Evolutionary conservation across 257 asterid genomes (phyloP).

Genomic region (Lycium ferocissimum): DNA sequence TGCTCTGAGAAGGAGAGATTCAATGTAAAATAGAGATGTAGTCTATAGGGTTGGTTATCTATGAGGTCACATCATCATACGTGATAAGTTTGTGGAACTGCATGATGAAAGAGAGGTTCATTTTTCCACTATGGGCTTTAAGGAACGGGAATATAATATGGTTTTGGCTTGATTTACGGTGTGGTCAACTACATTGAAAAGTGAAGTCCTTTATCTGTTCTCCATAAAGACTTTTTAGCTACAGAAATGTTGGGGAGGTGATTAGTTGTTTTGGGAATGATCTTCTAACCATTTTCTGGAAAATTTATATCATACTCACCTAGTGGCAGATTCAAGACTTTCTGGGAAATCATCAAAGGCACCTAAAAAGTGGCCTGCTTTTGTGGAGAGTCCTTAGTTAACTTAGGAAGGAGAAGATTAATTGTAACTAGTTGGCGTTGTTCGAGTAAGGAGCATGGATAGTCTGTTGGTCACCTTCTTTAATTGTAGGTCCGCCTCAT

Average conservation of each 20-base stretch:
- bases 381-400: neutral
- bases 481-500: slow-evolving; percentile 4
- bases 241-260: neutral
- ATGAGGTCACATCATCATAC: slow-evolving; percentile 16
- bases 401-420: slow-evolving; percentile 18
- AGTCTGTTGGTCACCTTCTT: slow-evolving; percentile 11
- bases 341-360: neutral
- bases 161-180: slow-evolving; percentile 23
- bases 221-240: neutral
- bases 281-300: neutral
- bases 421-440: neutral
- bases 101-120: neutral
- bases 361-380: slow-evolving; percentile 5
- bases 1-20: slow-evolving; percentile 5
- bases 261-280: slow-evolving; percentile 13
- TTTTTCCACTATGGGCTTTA: neutral
- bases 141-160: neutral
- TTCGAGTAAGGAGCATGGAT: slow-evolving; percentile 6
- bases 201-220: slow-evolving; percentile 8
- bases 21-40: neutral
- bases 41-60: slow-evolving; percentile 13
- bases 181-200: neutral
- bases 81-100: slow-evolving; percentile 14
- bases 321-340: neutral
- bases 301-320: neutral